These are phyloP conservation scores for Tulasnella sp. DNA, from an alignment of 768 basidiomycete genomes.

Conservation along the genomic window DNA sequence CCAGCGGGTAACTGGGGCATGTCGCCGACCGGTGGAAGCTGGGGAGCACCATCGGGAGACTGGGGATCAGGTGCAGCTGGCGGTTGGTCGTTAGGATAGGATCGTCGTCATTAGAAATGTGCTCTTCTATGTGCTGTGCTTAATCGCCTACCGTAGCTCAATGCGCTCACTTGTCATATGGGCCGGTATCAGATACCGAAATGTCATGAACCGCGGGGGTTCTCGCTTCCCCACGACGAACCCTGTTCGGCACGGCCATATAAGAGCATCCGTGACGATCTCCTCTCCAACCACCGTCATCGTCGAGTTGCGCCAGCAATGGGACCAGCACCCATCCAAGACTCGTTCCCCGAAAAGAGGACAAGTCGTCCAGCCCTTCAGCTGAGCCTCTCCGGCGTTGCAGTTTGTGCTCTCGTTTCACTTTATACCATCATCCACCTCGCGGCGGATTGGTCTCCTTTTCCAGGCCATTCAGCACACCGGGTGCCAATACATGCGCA, in stretches of 20 bases:
- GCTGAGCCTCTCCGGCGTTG: background rate
- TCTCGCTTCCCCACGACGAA: background rate
- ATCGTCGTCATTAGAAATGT: background rate
- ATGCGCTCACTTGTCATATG: background rate
- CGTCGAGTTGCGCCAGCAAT: background rate
- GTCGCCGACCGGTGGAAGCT: background rate
- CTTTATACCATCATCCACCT: background rate
- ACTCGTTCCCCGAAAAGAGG: background rate
- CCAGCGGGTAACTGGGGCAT: background rate
- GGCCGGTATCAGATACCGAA: background rate
- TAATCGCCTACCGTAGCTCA: background rate
- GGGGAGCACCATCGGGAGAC: background rate
- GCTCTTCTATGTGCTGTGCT: background rate
- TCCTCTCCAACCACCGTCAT: background rate
- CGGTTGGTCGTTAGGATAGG: background rate
- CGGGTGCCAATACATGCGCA: slow-evolving; percentile 11
- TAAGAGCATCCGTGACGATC: background rate
- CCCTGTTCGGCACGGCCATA: background rate
- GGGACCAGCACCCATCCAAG: background rate
- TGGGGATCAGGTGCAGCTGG: background rate
- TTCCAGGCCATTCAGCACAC: background rate
- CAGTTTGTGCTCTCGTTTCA: background rate
- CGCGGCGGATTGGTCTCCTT: background rate
- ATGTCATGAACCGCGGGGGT: background rate
- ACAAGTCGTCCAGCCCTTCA: background rate